phyloP scores from a whole-genome alignment of 495 filamentous ascomycete species.

The Penicillium flavigenum region DNA sequence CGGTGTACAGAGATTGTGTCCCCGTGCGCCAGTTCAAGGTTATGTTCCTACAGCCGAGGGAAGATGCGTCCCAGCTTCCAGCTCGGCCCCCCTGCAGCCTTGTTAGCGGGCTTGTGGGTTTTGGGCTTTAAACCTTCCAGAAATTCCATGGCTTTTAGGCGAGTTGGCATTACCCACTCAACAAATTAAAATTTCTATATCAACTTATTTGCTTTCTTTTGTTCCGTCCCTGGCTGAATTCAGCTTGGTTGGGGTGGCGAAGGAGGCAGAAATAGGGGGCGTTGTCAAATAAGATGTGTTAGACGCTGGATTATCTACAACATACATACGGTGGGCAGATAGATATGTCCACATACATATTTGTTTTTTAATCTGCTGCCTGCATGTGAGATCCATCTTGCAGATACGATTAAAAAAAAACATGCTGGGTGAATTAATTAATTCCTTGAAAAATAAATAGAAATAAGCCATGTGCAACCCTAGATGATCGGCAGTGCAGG shows the following conservation, averaged over 20 bases:
- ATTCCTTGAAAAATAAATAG: constrained; percentile 1
- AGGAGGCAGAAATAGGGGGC: not conserved
- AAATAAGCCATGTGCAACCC: constrained; percentile 30
- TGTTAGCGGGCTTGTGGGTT: constrained; percentile 4
- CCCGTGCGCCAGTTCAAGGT: constrained; percentile 16
- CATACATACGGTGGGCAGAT: constrained; percentile 2
- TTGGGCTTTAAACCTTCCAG: constrained; percentile 13
- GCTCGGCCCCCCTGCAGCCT: constrained; percentile 15
- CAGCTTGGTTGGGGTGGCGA: constrained; percentile 3
- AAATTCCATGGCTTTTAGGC: constrained; percentile 11
- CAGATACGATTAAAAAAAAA: constrained; percentile 1
- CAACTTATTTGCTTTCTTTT: not conserved
- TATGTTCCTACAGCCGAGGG: constrained; percentile 22
- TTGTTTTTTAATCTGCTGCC: not conserved
- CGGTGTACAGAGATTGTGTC: constrained; percentile 7
- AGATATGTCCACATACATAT: not conserved
- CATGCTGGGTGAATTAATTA: not conserved
- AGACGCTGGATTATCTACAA: not conserved
- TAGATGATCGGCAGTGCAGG: constrained; percentile 33
- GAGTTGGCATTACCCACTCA: constrained; percentile 3
- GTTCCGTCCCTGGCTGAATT: not conserved
- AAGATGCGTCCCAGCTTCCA: constrained; percentile 13
- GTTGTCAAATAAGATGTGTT: not conserved
- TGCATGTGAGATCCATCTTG: constrained; percentile 15
- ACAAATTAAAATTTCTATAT: not conserved